Percentiles rank a stretch among this genome's conserved stretches.
Evolutionary conservation across 441 rosid genomes (phyloP).

Genomic region (Breynia disticha): DNA sequence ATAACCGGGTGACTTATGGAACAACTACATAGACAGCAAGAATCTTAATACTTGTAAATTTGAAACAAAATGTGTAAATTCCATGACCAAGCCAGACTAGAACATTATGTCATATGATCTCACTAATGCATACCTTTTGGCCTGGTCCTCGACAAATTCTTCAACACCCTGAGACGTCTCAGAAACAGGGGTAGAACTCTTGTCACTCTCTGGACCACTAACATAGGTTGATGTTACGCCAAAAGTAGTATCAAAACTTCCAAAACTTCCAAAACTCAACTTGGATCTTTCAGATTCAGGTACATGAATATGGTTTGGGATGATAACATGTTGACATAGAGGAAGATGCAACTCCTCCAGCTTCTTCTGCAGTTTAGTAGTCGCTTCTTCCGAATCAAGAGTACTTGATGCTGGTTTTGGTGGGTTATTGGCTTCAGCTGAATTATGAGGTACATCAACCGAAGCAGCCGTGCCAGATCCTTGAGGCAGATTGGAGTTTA

Average conservation of each 20-base stretch:
- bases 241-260: conserved; percentile 87
- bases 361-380: conserved; percentile 61
- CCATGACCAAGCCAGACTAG: not conserved
- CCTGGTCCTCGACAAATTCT: conserved; percentile 44
- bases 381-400: conserved; percentile 46
- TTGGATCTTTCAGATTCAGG: conserved; percentile 88
- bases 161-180: conserved; percentile 58
- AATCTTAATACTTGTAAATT: not conserved
- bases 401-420: conserved; percentile 27
- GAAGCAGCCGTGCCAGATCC: conserved; percentile 42
- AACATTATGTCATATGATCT: not conserved
- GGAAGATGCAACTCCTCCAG: conserved; percentile 68
- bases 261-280: conserved; percentile 93
- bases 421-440: conserved; percentile 37
- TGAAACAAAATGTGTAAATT: not conserved
- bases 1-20: too few relatives aligned
- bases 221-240: conserved; percentile 34
- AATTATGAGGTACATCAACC: conserved; percentile 34
- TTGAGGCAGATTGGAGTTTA: conserved; percentile 38
- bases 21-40: not conserved
- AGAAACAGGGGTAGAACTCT: conserved; percentile 51
- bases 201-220: conserved; percentile 46
- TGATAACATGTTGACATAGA: conserved; percentile 76
- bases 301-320: conserved; percentile 84
- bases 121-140: conserved; percentile 39